Percentiles rank a stretch among this genome's conserved stretches.
Evolutionary conservation across 208 protist species (phyloP).

Genomic region (Leptomonas pyrrhocoris): DNA sequence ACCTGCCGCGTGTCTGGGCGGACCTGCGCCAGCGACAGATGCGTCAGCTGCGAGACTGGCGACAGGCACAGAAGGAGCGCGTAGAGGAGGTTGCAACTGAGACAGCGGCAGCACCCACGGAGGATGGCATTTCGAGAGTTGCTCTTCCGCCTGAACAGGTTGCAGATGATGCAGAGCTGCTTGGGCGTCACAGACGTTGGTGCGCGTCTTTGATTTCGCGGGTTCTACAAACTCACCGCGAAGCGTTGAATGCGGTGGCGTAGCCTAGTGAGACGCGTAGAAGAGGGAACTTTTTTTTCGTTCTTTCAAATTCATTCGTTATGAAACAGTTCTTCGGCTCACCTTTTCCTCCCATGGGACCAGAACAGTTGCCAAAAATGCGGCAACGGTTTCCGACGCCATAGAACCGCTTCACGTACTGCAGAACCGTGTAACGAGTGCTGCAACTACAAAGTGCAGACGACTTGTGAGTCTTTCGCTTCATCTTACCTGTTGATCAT

Average conservation of each 20-base stretch:
- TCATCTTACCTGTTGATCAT: too few species aligned
- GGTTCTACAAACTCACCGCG: slow-evolving; percentile 37
- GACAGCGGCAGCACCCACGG: not conserved
- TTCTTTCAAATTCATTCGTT: too few species aligned
- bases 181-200: slow-evolving; percentile 53
- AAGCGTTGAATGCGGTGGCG: not conserved
- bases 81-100: slow-evolving; percentile 9
- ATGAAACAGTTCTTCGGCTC: too few species aligned
- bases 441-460: too few species aligned
- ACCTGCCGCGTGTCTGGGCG: slow-evolving; percentile 56
- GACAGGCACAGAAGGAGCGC: slow-evolving; percentile 25
- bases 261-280: not conserved
- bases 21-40: slow-evolving; percentile 55
- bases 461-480: too few species aligned
- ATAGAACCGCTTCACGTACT: too few species aligned
- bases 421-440: too few species aligned
- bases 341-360: too few species aligned
- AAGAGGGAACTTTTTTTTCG: not conserved
- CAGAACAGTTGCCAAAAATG: too few species aligned
- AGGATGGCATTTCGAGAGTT: not conserved
- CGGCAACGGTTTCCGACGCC: too few species aligned
- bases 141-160: slow-evolving; percentile 13
- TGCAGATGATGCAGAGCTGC: slow-evolving; percentile 40
- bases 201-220: slow-evolving; percentile 34
- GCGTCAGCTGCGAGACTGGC: slow-evolving; percentile 31